Evolutionary conservation across 2,329 filamentous ascomycete genomes (phyloP).

Genomic region (Trichocomaceae sp.): DNA sequence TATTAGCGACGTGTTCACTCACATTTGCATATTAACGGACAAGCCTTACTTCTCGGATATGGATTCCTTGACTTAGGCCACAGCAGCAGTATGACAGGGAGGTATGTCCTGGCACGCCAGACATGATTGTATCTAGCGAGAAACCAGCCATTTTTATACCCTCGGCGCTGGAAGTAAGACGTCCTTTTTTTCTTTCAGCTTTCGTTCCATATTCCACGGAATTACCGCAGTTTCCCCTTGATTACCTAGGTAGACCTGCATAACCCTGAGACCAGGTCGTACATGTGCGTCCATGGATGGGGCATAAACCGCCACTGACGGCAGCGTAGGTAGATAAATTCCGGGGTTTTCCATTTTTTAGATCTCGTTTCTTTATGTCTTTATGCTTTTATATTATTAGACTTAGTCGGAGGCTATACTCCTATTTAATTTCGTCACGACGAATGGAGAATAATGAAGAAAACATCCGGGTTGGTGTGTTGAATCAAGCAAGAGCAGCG

Average conservation of each 20-base stretch:
- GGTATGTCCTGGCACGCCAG: too few relatives aligned
- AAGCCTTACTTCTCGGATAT: too few relatives aligned
- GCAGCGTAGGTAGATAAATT: too few relatives aligned
- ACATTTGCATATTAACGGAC: background rate
- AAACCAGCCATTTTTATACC: background rate
- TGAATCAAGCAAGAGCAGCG: background rate
- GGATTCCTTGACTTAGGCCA: too few relatives aligned
- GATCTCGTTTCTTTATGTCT: background rate
- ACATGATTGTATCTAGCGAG: background rate
- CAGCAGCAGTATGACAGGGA: too few relatives aligned
- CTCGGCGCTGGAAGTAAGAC: background rate
- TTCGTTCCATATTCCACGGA: background rate
- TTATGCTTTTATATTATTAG: background rate
- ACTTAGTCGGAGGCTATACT: background rate
- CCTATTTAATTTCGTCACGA: background rate
- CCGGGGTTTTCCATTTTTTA: background rate
- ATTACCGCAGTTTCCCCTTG: too few relatives aligned
- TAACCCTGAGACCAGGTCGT: background rate
- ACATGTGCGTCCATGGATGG: background rate
- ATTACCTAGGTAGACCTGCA: too few relatives aligned
- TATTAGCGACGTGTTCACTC: background rate
- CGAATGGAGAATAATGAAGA: too few relatives aligned
- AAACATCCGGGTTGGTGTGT: background rate
- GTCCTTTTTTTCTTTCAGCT: background rate
- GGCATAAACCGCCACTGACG: background rate